Evolutionary conservation across 2,329 filamentous ascomycete genomes (phyloP), one percentile per base, ranked within the genome.

Genomic region (Microsporum ferrugineum): DNA sequence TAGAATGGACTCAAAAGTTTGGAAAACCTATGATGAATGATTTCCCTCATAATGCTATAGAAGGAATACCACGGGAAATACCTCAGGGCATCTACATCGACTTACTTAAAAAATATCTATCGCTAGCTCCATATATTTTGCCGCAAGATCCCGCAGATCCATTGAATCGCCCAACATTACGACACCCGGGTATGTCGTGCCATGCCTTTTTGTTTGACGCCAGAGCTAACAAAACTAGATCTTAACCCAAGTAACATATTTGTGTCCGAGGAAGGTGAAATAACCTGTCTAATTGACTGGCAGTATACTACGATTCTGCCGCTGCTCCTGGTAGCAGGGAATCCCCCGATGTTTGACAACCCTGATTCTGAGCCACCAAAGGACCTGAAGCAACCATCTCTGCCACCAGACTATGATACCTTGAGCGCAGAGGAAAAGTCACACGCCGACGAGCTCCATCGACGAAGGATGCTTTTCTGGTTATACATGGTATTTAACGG

Each of bases 231-330:
- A 7, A 34, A 8, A 10, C 3, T 59, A 63, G 61, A 63, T 59
- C 63, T 64, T 27, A 61, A 53, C 38, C 63, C 63, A 5, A 63
- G 53, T 34, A 63, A 65, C 43, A 58, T 65, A 23, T 65, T 65
- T 41, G 33, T 65, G 29, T 57, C 45, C n/a, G 61, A 62, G 14
- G 62, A 47, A 34, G 49, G 60, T 12, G 38, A 39, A 2, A 57
- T 65, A 8, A 61, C 60, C 6, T 62, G 58, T 33, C 53, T 65
- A n/a, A 65, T 65, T 33, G 63, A 65, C 59, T 63, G 62, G 63
- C 63, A 65, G 45, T 62, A 65, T 41, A 55, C 62, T 14, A 60
- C 41, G 2, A 58, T 63, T n/a, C 38, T 56, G n/a, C 63, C 62
- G 2, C 62, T 53, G 8, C 62, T 65, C 27, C 63, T 65, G 10